phyloP scores from a whole-genome alignment of 140 eudicot species.

The Flaveria floridana region DNA sequence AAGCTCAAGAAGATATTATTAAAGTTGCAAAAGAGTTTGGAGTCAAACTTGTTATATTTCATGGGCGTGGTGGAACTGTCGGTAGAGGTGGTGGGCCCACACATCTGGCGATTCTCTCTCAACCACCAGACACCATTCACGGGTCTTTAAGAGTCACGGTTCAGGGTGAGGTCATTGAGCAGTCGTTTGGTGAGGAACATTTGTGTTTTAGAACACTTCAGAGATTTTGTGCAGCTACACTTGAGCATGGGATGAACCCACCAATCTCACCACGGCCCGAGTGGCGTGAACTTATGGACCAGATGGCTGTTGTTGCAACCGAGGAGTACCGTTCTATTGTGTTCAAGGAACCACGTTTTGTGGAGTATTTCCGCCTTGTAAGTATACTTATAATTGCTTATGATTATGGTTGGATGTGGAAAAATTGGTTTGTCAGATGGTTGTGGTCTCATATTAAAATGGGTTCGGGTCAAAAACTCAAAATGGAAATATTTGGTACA shows the following conservation, averaged over 20 bases:
- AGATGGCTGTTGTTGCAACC: conserved; percentile 75
- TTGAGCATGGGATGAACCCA: conserved; percentile 97
- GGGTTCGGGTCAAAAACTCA: background rate
- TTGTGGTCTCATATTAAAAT: background rate
- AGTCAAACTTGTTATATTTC: conserved; percentile 89
- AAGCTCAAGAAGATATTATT: conserved; percentile 91
- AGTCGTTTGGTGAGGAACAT: conserved; percentile 94
- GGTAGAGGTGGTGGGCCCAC: conserved; percentile 99
- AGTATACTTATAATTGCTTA: conserved; percentile 32
- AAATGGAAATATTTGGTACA: background rate
- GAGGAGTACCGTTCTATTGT: conserved; percentile 83
- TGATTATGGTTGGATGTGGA: background rate
- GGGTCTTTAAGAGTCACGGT: conserved; percentile 94
- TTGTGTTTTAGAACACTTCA: conserved; percentile 93
- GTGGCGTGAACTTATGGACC: conserved; percentile 89
- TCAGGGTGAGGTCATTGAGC: conserved; percentile 98
- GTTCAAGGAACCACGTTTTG: conserved; percentile 91
- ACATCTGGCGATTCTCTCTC: conserved; percentile 91
- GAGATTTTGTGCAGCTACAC: conserved; percentile 91
- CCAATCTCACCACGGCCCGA: conserved; percentile 91
- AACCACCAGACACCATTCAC: conserved; percentile 87
- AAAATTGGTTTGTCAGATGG: background rate
- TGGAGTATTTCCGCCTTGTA: conserved; percentile 97
- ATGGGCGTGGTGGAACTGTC: conserved; percentile 96
- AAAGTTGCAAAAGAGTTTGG: conserved; percentile 83